Evolutionary conservation across 2,329 filamentous ascomycete species (phyloP).

Genomic region (Talaromyces sp.): DNA sequence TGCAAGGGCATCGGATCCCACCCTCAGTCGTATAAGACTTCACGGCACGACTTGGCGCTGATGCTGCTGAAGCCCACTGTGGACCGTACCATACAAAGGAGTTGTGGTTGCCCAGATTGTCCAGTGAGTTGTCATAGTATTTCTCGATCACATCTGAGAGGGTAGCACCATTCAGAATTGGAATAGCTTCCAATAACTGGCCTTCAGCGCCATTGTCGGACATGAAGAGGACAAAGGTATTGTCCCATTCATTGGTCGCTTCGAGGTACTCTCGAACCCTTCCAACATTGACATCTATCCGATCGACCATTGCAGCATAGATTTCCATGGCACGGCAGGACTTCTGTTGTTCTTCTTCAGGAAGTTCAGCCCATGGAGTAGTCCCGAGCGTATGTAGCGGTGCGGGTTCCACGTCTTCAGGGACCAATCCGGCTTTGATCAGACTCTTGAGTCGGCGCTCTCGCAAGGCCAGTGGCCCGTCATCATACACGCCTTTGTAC

Average conservation of each 20-base stretch:
- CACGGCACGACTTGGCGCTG: slow-evolving; percentile 33
- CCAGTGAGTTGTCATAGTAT: slow-evolving; percentile 45
- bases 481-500: slow-evolving; percentile 48
- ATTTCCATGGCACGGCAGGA: slow-evolving; percentile 47
- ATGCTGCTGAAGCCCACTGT: slow-evolving; percentile 46
- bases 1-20: slow-evolving; percentile 34
- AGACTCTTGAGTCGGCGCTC: slow-evolving; percentile 42
- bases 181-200: slow-evolving; percentile 42
- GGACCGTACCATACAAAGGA: slow-evolving; percentile 49
- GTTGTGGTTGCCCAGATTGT: slow-evolving; percentile 44
- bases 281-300: slow-evolving; percentile 44
- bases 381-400: slow-evolving; percentile 40
- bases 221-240: slow-evolving; percentile 49
- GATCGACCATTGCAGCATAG: slow-evolving; percentile 49
- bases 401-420: slow-evolving; percentile 40
- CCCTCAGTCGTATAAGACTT: slow-evolving; percentile 32
- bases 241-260: slow-evolving; percentile 45
- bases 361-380: slow-evolving; percentile 39
- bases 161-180: slow-evolving; percentile 36
- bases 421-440: slow-evolving; percentile 42
- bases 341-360: slow-evolving; percentile 34
- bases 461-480: slow-evolving; percentile 47
- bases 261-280: slow-evolving; percentile 44
- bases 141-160: slow-evolving; percentile 46
- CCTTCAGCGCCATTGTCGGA: slow-evolving; percentile 49